Conservation (phyloP, 192 early-diverging fungal species). For the Cetraspora pellucida region DNA sequence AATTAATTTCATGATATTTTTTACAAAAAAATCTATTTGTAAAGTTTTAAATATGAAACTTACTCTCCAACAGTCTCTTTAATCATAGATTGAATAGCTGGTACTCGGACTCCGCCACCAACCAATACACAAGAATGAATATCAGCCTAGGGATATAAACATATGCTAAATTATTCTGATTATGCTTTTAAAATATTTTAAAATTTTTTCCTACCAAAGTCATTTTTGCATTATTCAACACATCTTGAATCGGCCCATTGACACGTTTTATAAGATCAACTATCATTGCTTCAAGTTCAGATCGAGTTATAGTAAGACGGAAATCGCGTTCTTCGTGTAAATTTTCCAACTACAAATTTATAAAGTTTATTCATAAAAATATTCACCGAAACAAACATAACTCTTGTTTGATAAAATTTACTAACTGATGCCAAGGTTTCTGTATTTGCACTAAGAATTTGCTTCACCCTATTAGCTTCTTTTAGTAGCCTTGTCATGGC, state of each 20-base stretch:
- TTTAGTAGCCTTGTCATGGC: conserved; percentile 89
- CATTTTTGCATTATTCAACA: conserved; percentile 67
- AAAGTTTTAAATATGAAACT: conserved; percentile 20
- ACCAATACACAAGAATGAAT: conserved; percentile 91
- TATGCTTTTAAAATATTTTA: no score
- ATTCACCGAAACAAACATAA: background rate
- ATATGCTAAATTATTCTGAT: no score
- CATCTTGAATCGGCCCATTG: conserved; percentile 70
- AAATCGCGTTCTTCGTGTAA: conserved; percentile 89
- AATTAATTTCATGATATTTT: background rate
- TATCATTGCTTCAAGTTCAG: conserved; percentile 73
- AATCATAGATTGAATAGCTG: conserved; percentile 78
- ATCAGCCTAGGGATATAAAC: conserved; percentile 47
- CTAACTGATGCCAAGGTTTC: conserved; percentile 79
- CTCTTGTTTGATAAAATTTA: conserved; percentile 1
- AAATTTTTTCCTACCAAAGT: conserved; percentile 49
- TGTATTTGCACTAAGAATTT: conserved; percentile 92
- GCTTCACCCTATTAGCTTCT: conserved; percentile 95
- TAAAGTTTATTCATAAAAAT: background rate
- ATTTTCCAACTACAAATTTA: conserved; percentile 69
- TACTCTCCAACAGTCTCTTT: conserved; percentile 69
- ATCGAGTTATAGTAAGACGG: conserved; percentile 71
- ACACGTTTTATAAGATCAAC: conserved; percentile 71
- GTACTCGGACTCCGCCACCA: conserved; percentile 90
- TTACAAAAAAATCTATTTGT: background rate